Evolutionary conservation across 805 yeast species (phyloP).

Genomic region (Kodamaea fukazawae): DNA sequence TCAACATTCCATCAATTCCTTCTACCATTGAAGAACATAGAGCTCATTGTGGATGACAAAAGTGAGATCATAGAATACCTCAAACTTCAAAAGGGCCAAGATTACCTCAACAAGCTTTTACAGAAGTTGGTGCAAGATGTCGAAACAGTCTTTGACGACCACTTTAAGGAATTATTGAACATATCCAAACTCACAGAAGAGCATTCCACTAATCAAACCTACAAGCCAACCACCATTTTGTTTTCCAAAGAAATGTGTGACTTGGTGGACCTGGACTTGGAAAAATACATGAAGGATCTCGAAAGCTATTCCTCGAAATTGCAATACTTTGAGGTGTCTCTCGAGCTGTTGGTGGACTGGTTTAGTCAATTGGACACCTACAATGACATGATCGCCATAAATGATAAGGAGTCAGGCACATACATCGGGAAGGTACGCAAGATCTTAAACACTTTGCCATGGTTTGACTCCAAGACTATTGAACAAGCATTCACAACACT

Average conservation of each 20-base stretch:
- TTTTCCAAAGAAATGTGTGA: conserved; percentile 22
- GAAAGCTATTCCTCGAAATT: neutral
- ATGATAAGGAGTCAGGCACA: neutral
- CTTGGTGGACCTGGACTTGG: conserved; percentile 28
- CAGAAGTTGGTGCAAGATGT: conserved; percentile 7
- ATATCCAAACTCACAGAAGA: conserved; percentile 1
- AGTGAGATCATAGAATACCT: conserved; percentile 12
- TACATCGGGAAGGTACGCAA: neutral
- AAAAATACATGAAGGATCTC: conserved; percentile 22
- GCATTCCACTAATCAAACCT: neutral
- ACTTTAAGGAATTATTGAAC: conserved; percentile 6
- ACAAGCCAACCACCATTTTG: conserved; percentile 4
- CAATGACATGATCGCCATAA: neutral
- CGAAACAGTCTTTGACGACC: conserved; percentile 7
- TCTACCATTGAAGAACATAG: conserved; percentile 1
- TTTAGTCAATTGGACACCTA: conserved; percentile 12
- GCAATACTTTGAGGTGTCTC: conserved; percentile 1
- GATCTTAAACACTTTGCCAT: conserved; percentile 14
- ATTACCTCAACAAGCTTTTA: conserved; percentile 9
- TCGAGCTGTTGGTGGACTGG: conserved; percentile 15
- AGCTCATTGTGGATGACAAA: conserved; percentile 5
- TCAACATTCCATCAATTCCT: conserved; percentile 1
- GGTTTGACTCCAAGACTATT: conserved; percentile 16
- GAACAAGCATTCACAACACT: conserved; percentile 15
- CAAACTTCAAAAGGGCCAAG: conserved; percentile 3